phyloP scores from a whole-genome alignment of 257 asterid genomes.

The Echium plantagineum region DNA sequence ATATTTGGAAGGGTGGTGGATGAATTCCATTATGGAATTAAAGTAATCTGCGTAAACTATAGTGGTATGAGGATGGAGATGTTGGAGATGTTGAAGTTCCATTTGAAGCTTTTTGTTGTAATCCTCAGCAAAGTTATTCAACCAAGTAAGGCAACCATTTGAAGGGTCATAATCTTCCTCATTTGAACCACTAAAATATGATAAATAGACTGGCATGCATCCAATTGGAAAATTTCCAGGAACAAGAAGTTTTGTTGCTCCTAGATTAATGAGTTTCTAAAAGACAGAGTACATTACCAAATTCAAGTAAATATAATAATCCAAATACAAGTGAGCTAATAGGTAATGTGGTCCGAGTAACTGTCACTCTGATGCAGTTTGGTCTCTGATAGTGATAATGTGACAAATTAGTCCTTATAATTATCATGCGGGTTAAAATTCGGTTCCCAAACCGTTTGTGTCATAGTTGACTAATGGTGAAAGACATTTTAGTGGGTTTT shows the following conservation, averaged over 20 bases:
- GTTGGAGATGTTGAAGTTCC: background rate
- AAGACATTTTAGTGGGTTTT: too few relatives aligned
- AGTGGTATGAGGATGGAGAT: background rate
- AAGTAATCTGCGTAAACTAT: slow-evolving; percentile 12
- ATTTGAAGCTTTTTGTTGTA: slow-evolving; percentile 5
- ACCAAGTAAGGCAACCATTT: slow-evolving; percentile 7
- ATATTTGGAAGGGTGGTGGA: background rate
- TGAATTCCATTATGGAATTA: slow-evolving; percentile 1
- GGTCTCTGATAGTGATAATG: too few relatives aligned
- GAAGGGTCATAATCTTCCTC: background rate
- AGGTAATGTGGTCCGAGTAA: too few relatives aligned
- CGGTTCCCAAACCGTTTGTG: too few relatives aligned
- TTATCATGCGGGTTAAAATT: too few relatives aligned
- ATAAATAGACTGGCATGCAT: slow-evolving; percentile 1
- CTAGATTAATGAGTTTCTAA: slow-evolving; percentile 10
- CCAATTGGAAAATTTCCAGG: slow-evolving; percentile 10
- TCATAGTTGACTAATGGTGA: too few relatives aligned
- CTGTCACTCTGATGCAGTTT: too few relatives aligned
- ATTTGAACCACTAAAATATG: slow-evolving; percentile 4
- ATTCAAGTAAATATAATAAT: too few relatives aligned
- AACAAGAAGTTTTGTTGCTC: slow-evolving; percentile 3
- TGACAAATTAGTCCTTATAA: too few relatives aligned
- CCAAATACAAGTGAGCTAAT: too few relatives aligned
- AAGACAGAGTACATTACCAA: too few relatives aligned
- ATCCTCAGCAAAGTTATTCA: slow-evolving; percentile 4